Conservation (phyloP, 176 grass and related monocot genomes). For the Neostapfia colusana region DNA sequence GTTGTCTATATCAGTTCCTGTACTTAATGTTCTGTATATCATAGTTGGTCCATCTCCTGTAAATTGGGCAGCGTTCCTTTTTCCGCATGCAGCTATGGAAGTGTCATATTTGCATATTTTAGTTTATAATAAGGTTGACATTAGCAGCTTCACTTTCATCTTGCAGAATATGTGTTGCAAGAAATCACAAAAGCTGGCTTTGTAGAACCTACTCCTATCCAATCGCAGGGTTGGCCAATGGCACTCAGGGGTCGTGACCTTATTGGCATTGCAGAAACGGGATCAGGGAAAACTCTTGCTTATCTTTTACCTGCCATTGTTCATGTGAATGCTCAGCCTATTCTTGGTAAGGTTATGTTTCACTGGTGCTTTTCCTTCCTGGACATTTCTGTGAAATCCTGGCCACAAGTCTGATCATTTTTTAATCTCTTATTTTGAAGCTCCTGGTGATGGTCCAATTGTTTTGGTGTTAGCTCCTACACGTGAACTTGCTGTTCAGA, state of each 20-base stretch:
- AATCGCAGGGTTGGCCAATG: constrained; percentile 98
- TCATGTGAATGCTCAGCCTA: constrained; percentile 95
- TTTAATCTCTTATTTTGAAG: constrained; percentile 50
- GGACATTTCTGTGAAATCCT: constrained; percentile 10
- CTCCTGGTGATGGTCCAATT: constrained; percentile 85
- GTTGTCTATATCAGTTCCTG: neutral
- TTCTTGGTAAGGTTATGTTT: constrained; percentile 65
- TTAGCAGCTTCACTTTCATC: neutral
- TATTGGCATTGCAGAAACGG: constrained; percentile 94
- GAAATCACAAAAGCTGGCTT: constrained; percentile 42
- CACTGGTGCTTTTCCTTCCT: constrained; percentile 22
- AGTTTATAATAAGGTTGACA: neutral
- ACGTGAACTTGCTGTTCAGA: constrained; percentile 89
- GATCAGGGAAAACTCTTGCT: constrained; percentile 92
- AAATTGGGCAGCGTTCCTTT: constrained; percentile 4
- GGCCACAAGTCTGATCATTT: constrained; percentile 2
- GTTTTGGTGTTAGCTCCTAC: constrained; percentile 90
- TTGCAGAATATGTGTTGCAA: neutral
- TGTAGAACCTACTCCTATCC: constrained; percentile 92
- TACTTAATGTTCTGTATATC: neutral
- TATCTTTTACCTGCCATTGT: constrained; percentile 93
- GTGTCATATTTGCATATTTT: neutral
- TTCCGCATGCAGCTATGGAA: neutral
- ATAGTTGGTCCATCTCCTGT: neutral
- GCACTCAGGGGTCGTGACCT: constrained; percentile 89